These are phyloP conservation scores for Fusarium albosuccineum DNA, from an alignment of 2,329 filamentous ascomycete species.

Conservation along the genomic window DNA sequence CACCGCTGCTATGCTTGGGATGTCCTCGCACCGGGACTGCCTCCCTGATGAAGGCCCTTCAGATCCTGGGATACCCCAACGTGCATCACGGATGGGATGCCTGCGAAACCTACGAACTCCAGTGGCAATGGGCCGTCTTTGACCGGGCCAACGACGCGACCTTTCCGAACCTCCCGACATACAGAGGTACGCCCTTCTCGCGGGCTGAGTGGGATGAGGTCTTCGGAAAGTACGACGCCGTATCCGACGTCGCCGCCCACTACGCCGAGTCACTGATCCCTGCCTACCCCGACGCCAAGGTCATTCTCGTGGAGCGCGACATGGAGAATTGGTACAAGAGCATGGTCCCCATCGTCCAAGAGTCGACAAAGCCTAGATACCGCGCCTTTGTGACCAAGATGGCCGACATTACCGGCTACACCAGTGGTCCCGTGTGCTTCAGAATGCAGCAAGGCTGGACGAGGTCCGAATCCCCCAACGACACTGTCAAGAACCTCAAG, in stretches of 20 bases:
- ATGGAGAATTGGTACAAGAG: constrained; percentile 47
- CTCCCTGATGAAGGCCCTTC: constrained; percentile 33
- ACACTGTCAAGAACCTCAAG: constrained; percentile 20
- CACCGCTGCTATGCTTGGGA: constrained; percentile 24
- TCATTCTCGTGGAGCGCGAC: constrained; percentile 47
- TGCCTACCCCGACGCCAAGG: constrained; percentile 48
- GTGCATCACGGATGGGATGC: constrained; percentile 37
- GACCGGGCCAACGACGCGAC: constrained; percentile 27
- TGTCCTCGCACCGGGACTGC: constrained; percentile 31
- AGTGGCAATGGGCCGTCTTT: constrained; percentile 33
- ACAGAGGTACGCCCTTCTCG: constrained; percentile 35
- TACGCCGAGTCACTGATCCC: constrained; percentile 44
- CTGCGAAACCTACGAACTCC: constrained; percentile 1
- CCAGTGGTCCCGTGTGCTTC: constrained; percentile 6
- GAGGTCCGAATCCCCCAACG: constrained; percentile 3
- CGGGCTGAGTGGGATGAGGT: constrained; percentile 43
- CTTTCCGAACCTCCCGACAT: constrained; percentile 32
- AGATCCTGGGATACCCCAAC: constrained; percentile 26
- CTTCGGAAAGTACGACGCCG: constrained; percentile 42
- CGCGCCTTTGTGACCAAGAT: constrained; percentile 6
- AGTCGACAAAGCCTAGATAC: neutral
- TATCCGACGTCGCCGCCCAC: constrained; percentile 44
- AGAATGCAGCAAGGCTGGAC: constrained; percentile 30
- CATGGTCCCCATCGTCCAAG: constrained; percentile 20
- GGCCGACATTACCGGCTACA: neutral